Evolutionary conservation across 1,284 basidiomycete species (phyloP), one percentile per base, ranked within the genome.

Genomic region (Trametes versicolor): DNA sequence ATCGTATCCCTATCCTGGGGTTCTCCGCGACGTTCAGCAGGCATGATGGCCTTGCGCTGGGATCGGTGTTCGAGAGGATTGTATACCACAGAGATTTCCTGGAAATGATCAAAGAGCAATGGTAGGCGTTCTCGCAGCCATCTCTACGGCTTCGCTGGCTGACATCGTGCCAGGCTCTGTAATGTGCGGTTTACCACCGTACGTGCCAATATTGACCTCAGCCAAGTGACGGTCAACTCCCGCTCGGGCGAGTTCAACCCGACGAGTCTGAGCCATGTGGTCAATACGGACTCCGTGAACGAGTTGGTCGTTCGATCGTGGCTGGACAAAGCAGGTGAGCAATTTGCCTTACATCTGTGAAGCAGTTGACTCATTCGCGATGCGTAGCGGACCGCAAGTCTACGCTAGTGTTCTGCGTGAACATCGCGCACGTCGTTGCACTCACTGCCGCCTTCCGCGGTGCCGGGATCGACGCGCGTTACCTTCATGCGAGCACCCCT

Each of bases 1-100:
- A 86, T 66, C 77, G 80, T 25, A 87, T 97, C 21, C 96, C 97
- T 3, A 90, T 99, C 65, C 85, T 99, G 59, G 97, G 97, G 0
- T 98, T 99, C 77, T 96, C 95, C 43, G 97, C 97, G 0, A 99
- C 97, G 0, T 98, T 98, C 79, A 91, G 89, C 69, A 85, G 97
- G 25, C 94, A 97, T 73, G 97, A 99, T 74, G 94, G 96, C 10
- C 82, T 97, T 2, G 94, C 96, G 0, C 85, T 99, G 8, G 90
- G 94, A 2, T 91, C 91, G 1, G 92, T 97, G 0, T 99, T 97
- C 71, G 88, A 98, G 74, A 83, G 86, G 58, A 97, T 99, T 64
- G 97, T 98, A 0, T 99, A 95, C 74, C 97, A 99, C 75, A 87
- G 89, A n/a, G 94, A 96, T 70, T 95, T 98, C 72, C 77, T 95